These are phyloP conservation scores for Saururus chinensis DNA, from an alignment of 164 flowering plant species.

Conservation along the genomic window DNA sequence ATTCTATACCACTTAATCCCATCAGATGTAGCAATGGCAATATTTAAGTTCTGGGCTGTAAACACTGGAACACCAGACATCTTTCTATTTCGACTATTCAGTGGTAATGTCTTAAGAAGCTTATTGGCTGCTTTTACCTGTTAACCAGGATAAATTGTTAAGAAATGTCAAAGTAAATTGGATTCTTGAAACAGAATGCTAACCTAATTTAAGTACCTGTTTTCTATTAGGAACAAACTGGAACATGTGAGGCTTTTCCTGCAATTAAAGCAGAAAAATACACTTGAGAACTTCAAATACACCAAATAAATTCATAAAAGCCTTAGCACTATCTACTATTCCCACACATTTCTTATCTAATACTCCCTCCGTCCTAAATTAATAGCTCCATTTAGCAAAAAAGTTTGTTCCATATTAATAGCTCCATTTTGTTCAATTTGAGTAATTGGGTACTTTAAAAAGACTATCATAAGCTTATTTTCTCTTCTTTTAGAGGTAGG, in stretches of 20 bases:
- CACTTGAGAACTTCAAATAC: conserved; percentile 1
- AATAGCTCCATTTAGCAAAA: too few relatives aligned
- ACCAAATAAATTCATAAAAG: background rate
- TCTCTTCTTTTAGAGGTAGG: too few relatives aligned
- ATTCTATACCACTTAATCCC: conserved; percentile 71
- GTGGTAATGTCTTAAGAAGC: conserved; percentile 51
- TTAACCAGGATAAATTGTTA: conserved; percentile 6
- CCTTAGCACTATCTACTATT: too few relatives aligned
- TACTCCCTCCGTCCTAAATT: too few relatives aligned
- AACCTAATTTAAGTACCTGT: conserved; percentile 38
- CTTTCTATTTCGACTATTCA: conserved; percentile 27
- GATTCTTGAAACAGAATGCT: background rate
- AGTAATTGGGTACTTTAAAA: too few relatives aligned
- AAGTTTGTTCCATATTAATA: too few relatives aligned
- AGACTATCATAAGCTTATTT: too few relatives aligned
- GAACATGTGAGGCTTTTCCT: conserved; percentile 86
- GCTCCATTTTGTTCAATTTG: too few relatives aligned
- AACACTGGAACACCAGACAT: conserved; percentile 93
- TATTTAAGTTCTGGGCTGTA: conserved; percentile 83
- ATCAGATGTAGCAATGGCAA: conserved; percentile 79
- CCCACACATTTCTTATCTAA: too few relatives aligned
- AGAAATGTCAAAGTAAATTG: background rate
- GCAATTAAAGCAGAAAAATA: conserved; percentile 16
- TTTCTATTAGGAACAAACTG: conserved; percentile 85
- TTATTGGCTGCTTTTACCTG: conserved; percentile 89